Evolutionary conservation across 768 basidiomycete species (phyloP).

Genomic region (Boletus huronensis): DNA sequence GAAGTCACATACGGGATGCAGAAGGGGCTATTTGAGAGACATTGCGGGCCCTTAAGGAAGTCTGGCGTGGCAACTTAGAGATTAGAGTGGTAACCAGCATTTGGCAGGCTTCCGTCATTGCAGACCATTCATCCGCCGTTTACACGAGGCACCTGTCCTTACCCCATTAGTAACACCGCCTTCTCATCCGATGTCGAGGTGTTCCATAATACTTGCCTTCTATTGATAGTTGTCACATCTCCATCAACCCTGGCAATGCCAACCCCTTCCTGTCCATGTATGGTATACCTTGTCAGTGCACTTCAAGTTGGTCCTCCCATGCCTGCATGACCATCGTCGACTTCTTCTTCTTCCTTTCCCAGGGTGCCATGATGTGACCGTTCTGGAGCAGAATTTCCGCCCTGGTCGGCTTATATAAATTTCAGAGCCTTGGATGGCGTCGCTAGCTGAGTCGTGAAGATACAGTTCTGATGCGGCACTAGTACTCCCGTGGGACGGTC

Average conservation of each 20-base stretch:
- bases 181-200: conserved; percentile 12
- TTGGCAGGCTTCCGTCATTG: conserved; percentile 19
- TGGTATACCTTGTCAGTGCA: not conserved
- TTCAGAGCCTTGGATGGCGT: not conserved
- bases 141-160: conserved; percentile 13
- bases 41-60: not conserved
- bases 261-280: not conserved
- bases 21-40: conserved; percentile 17
- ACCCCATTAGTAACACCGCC: conserved; percentile 13
- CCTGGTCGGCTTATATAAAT: not conserved
- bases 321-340: not conserved
- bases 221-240: not conserved
- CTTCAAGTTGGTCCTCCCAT: not conserved
- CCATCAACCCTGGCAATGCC: conserved; percentile 10
- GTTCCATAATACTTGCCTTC: conserved; percentile 20
- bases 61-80: conserved; percentile 10
- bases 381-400: not conserved
- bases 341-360: not conserved
- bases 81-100: conserved; percentile 6
- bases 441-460: not conserved
- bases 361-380: not conserved
- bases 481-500: not conserved
- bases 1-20: not conserved
- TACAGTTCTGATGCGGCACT: not conserved
- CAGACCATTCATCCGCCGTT: conserved; percentile 23